A percentile compares a stretch with the other conserved stretches of the same genome.
Conservation (phyloP, 148 eudicot species). For the Rheum nobile region DNA sequence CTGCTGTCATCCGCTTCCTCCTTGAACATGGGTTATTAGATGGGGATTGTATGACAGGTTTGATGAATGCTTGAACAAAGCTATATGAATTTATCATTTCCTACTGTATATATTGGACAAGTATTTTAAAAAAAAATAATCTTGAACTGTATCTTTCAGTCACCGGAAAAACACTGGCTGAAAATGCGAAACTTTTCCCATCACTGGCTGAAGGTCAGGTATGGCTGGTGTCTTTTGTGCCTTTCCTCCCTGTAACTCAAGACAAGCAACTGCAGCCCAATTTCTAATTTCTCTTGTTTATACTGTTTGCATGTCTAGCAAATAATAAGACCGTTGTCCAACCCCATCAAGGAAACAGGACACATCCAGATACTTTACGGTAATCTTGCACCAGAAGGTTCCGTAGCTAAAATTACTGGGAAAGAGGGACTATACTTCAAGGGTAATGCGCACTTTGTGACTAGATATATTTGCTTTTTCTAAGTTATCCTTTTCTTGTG, state of each 20-base stretch:
- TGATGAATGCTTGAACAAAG: background rate
- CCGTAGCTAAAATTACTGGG: constrained; percentile 95
- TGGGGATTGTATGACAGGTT: constrained; percentile 97
- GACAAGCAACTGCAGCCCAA: background rate
- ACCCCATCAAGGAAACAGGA: constrained; percentile 88
- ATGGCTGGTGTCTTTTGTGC: constrained; percentile 7
- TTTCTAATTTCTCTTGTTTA: constrained; percentile 3
- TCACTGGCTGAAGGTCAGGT: constrained; percentile 93
- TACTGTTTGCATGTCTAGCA: constrained; percentile 34
- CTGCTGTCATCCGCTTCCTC: constrained; percentile 72
- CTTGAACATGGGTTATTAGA: constrained; percentile 75
- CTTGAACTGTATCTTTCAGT: constrained; percentile 27
- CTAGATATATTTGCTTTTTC: background rate
- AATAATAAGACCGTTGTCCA: constrained; percentile 70
- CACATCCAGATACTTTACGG: constrained; percentile 92
- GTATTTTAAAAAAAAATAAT: too few relatives aligned
- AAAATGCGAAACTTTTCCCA: constrained; percentile 84
- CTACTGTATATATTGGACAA: background rate
- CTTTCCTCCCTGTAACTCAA: background rate
- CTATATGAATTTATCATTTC: background rate
- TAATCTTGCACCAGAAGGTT: constrained; percentile 95
- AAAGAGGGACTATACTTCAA: constrained; percentile 90
- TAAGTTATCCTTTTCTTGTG: background rate
- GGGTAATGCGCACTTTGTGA: constrained; percentile 28
- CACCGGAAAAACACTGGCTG: constrained; percentile 89